Conservation (phyloP, 1,284 basidiomycete genomes). For the Ustilago esculenta region DNA sequence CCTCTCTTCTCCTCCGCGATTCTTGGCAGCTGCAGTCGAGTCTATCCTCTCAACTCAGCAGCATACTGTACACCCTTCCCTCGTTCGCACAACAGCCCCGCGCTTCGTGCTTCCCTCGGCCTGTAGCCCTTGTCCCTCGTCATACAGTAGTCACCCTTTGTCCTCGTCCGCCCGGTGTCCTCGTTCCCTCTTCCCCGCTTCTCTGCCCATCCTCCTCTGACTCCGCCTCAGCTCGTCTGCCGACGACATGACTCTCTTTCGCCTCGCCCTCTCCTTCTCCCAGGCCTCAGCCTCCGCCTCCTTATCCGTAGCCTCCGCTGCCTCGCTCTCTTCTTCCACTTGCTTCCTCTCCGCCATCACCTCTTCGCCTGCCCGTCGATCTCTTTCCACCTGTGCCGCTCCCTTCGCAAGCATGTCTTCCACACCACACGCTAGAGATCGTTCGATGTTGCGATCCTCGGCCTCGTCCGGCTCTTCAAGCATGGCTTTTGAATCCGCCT, state of each 20-base stretch:
- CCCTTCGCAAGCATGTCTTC: slow-evolving; percentile 16
- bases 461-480: slow-evolving; percentile 29
- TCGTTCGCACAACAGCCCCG: too few species aligned
- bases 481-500: slow-evolving; percentile 20
- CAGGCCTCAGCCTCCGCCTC: slow-evolving; percentile 14
- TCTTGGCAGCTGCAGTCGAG: not conserved
- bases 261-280: slow-evolving; percentile 25
- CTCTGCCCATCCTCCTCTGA: slow-evolving; percentile 5
- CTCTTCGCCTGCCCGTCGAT: slow-evolving; percentile 10
- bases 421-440: slow-evolving; percentile 5
- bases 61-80: too few species aligned
- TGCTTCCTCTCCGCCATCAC: slow-evolving; percentile 1
- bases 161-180: too few species aligned
- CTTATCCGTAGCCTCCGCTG: slow-evolving; percentile 8
- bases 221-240: not conserved
- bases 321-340: slow-evolving; percentile 1
- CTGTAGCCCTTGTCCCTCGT: not conserved
- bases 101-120: not conserved
- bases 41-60: too few species aligned
- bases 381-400: slow-evolving; percentile 9
- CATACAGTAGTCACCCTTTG: too few species aligned
- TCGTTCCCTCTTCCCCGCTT: too few species aligned
- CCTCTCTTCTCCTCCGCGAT: slow-evolving; percentile 1
- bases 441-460: slow-evolving; percentile 27
- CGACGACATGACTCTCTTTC: slow-evolving; percentile 25